These are phyloP conservation scores for Pseudozyma hubeiensis DNA, from an alignment of 1,284 basidiomycete species.

Conservation along the genomic window DNA sequence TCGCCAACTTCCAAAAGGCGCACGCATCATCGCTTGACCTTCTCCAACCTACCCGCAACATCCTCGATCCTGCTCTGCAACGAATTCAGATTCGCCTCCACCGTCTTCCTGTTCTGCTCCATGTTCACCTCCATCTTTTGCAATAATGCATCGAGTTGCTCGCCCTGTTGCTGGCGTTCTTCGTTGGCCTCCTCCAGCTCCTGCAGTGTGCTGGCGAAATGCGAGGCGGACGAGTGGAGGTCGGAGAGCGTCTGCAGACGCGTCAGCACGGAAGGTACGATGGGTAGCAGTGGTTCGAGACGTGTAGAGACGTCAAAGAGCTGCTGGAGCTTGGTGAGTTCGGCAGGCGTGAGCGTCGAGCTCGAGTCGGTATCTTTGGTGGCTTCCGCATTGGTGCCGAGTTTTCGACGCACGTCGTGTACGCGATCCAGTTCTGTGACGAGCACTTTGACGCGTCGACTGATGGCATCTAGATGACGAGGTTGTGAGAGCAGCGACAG, in stretches of 20 bases:
- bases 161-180: conserved; percentile 75
- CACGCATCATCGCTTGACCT: conserved; percentile 18
- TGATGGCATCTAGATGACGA: conserved; percentile 94
- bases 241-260: conserved; percentile 84
- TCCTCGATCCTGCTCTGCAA: conserved; percentile 79
- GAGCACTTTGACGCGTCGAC: conserved; percentile 89
- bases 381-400: conserved; percentile 64
- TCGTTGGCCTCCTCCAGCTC: conserved; percentile 80
- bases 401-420: conserved; percentile 72
- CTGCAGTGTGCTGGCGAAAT: conserved; percentile 75
- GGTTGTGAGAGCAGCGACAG: conserved; percentile 91
- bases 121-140: conserved; percentile 71
- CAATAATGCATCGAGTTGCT: conserved; percentile 79
- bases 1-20: too few relatives aligned
- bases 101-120: conserved; percentile 74
- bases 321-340: conserved; percentile 43
- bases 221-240: conserved; percentile 83
- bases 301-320: conserved; percentile 81
- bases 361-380: neutral
- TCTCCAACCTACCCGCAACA: conserved; percentile 77
- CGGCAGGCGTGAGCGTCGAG: conserved; percentile 32
- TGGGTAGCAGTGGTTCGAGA: conserved; percentile 85
- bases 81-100: conserved; percentile 71
- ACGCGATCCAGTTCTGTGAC: conserved; percentile 91
- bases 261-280: conserved; percentile 89